Percentiles rank a stretch among this genome's conserved stretches.
These are phyloP conservation scores for Zea mays DNA, from an alignment of 176 grass and related monocot genomes.

Conservation along the genomic window DNA sequence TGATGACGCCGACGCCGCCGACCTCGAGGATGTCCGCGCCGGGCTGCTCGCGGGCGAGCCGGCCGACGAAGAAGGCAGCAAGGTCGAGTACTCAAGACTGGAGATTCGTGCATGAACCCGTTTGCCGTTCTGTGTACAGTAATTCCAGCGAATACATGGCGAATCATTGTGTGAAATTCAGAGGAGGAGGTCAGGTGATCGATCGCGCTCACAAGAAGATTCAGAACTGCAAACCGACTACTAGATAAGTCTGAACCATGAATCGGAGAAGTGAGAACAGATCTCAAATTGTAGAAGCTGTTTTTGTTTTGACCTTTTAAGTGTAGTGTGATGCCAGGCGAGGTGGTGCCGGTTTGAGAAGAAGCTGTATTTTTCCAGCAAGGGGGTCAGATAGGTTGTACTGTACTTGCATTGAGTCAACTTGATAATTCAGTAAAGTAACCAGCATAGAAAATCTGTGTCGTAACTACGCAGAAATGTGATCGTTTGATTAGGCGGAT, in stretches of 20 bases:
- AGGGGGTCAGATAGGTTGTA: not conserved
- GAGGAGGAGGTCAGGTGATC: not conserved
- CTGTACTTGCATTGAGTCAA: not conserved
- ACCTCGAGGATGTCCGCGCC: conserved; percentile 50
- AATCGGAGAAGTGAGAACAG: not conserved
- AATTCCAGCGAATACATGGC: conserved; percentile 6
- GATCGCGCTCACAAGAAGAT: not conserved
- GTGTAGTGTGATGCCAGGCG: not conserved
- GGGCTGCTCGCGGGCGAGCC: conserved; percentile 43
- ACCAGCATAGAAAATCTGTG: no score
- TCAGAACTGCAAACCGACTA: not conserved
- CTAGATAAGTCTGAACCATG: not conserved
- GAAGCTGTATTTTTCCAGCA: not conserved
- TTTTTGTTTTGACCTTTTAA: not conserved
- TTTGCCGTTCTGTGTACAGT: conserved; percentile 21
- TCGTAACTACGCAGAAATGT: no score
- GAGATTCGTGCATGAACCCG: not conserved
- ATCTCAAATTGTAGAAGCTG: not conserved
- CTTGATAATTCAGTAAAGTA: not conserved
- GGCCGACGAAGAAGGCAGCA: not conserved
- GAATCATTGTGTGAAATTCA: not conserved
- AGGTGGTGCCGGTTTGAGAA: not conserved
- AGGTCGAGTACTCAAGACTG: conserved; percentile 31
- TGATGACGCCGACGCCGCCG: not conserved
- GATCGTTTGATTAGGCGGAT: not conserved